phyloP scores from a whole-genome alignment of 345 rosid species.

The Garcia nutans region DNA sequence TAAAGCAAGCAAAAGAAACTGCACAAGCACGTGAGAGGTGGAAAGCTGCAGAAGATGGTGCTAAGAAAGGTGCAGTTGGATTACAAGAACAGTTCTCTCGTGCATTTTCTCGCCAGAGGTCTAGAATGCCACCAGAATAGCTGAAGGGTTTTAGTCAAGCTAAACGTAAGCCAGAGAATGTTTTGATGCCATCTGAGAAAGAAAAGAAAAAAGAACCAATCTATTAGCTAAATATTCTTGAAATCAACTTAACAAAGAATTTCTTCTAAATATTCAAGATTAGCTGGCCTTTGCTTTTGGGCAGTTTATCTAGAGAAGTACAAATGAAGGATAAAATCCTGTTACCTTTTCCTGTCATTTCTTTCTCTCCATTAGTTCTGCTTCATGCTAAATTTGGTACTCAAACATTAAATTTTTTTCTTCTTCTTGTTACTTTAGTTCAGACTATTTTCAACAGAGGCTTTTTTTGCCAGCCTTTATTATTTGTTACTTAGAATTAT shows the following conservation, averaged over 20 bases:
- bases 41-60: conserved; percentile 62
- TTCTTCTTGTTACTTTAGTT: background rate
- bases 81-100: conserved; percentile 58
- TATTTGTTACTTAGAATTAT: background rate
- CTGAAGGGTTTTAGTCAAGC: conserved; percentile 7
- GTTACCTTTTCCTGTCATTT: too few relatives aligned
- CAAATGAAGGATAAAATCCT: background rate
- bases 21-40: conserved; percentile 89
- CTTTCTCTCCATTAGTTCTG: background rate
- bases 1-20: conserved; percentile 77
- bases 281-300: background rate
- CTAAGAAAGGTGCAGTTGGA: conserved; percentile 55
- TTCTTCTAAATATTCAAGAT: background rate
- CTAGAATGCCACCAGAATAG: conserved; percentile 28
- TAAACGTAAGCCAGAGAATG: conserved; percentile 24
- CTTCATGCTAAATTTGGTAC: background rate
- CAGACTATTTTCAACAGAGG: background rate
- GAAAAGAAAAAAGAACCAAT: conserved; percentile 32
- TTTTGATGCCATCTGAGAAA: background rate
- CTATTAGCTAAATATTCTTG: background rate
- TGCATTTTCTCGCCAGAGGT: conserved; percentile 68
- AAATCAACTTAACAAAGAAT: background rate
- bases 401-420: background rate
- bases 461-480: background rate
- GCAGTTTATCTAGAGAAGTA: background rate